Conservation (phyloP, 768 basidiomycete genomes). For the Baorangia bicolor region DNA sequence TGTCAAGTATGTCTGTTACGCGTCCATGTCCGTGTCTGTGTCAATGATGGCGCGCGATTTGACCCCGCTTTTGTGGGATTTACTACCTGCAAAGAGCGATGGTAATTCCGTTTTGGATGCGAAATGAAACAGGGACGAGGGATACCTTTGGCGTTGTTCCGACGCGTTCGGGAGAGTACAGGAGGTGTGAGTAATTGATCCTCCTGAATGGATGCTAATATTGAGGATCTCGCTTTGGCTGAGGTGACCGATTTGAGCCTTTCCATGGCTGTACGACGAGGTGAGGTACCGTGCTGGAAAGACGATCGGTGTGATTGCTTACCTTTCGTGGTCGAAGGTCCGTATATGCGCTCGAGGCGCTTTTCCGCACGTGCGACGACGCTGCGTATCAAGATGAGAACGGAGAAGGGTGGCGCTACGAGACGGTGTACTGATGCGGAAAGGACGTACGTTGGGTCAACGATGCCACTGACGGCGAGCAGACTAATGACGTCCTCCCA, state of each 20-base stretch:
- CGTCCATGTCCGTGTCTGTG: slow-evolving; percentile 9
- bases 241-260: slow-evolving; percentile 13
- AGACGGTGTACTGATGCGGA: background rate
- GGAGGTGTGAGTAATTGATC: slow-evolving; percentile 18
- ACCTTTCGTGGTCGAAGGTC: slow-evolving; percentile 19
- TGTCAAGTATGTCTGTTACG: background rate
- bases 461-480: slow-evolving; percentile 41
- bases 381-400: slow-evolving; percentile 10
- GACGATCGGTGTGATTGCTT: background rate
- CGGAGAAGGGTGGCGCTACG: background rate
- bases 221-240: slow-evolving; percentile 16
- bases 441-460: slow-evolving; percentile 29
- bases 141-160: slow-evolving; percentile 8
- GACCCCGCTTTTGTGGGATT: background rate
- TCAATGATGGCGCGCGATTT: slow-evolving; percentile 6
- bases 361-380: slow-evolving; percentile 25
- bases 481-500: slow-evolving; percentile 66
- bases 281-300: background rate
- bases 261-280: slow-evolving; percentile 11
- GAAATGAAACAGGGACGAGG: background rate
- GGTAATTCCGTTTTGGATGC: background rate
- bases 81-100: background rate
- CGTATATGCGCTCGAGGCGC: slow-evolving; percentile 34
- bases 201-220: slow-evolving; percentile 1
- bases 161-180: slow-evolving; percentile 13